phyloP scores from a whole-genome alignment of 2,329 filamentous ascomycete genomes.

The Aquanectria penicillioides region DNA sequence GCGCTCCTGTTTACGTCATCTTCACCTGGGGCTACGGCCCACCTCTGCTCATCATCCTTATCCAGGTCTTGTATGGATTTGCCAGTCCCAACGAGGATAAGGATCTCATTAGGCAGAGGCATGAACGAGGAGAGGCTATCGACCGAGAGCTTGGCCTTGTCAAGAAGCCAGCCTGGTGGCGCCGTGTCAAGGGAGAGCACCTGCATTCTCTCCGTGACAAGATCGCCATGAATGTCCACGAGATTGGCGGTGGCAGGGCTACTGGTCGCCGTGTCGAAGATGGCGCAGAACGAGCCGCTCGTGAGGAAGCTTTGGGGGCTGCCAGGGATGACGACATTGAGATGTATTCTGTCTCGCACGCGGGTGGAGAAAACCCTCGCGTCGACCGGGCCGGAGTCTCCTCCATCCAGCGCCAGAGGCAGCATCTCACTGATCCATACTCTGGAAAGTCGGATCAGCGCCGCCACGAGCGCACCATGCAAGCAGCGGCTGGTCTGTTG shows the following conservation, averaged over 20 bases:
- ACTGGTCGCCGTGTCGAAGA: conserved; percentile 53
- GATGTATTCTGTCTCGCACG: conserved; percentile 46
- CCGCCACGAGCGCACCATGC: conserved; percentile 55
- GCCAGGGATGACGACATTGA: conserved; percentile 50
- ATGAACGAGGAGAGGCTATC: conserved; percentile 61
- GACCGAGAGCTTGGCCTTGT: conserved; percentile 71
- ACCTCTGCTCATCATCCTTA: conserved; percentile 63
- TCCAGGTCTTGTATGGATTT: conserved; percentile 66
- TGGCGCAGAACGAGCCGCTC: conserved; percentile 49
- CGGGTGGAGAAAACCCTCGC: conserved; percentile 42
- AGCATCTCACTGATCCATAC: conserved; percentile 43
- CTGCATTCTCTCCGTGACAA: conserved; percentile 60
- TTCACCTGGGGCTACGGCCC: conserved; percentile 72
- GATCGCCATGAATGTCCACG: conserved; percentile 64
- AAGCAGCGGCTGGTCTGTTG: conserved; percentile 56
- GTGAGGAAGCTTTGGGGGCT: conserved; percentile 45
- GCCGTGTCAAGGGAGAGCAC: conserved; percentile 58
- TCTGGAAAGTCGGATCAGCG: conserved; percentile 56
- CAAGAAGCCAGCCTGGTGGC: conserved; percentile 75
- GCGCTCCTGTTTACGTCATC: conserved; percentile 63
- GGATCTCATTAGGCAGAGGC: conserved; percentile 71
- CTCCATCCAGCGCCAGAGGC: conserved; percentile 31
- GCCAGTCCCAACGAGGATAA: conserved; percentile 76
- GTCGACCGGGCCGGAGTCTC: conserved; percentile 44
- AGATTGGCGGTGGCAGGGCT: conserved; percentile 61